Percentiles rank a stretch among this genome's conserved stretches.
Evolutionary conservation across 2,329 filamentous ascomycete genomes (phyloP).

Genomic region (Thelonectria blattea): DNA sequence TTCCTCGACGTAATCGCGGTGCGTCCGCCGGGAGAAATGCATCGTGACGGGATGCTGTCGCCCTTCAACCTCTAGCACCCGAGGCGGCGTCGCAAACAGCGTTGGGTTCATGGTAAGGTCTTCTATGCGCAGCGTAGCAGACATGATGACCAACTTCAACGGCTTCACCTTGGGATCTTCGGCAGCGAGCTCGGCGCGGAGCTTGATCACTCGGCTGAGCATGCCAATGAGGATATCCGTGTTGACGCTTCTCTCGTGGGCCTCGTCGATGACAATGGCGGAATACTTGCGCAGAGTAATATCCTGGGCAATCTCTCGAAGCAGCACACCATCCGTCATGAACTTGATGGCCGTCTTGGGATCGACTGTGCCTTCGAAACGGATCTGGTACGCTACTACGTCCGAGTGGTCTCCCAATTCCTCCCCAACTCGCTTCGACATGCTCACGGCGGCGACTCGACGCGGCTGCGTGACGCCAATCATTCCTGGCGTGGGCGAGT

Average conservation of each 20-base stretch:
- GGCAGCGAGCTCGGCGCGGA: slow-evolving; percentile 75
- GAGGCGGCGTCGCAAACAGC: slow-evolving; percentile 79
- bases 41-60: slow-evolving; percentile 88
- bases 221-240: slow-evolving; percentile 98
- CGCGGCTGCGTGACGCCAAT: slow-evolving; percentile 95
- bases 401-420: slow-evolving; percentile 81
- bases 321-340: slow-evolving; percentile 96
- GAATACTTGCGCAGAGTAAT: slow-evolving; percentile 90
- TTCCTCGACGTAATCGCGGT: slow-evolving; percentile 89
- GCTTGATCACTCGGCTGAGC: slow-evolving; percentile 88
- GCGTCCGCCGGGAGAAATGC: slow-evolving; percentile 85
- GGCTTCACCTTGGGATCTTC: slow-evolving; percentile 76
- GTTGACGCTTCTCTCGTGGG: slow-evolving; percentile 95
- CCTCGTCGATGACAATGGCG: slow-evolving; percentile 92
- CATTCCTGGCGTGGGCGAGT: slow-evolving; percentile 84
- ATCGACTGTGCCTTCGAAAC: slow-evolving; percentile 85
- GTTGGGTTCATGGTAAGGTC: slow-evolving; percentile 86
- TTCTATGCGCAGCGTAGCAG: slow-evolving; percentile 87
- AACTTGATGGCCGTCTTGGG: slow-evolving; percentile 92
- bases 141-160: slow-evolving; percentile 97
- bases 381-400: slow-evolving; percentile 89
- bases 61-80: slow-evolving; percentile 87
- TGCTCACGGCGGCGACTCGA: slow-evolving; percentile 93
- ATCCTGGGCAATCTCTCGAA: slow-evolving; percentile 90
- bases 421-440: slow-evolving; percentile 88